These are phyloP conservation scores for Leishmania tropica DNA, from an alignment of 208 protist species.

Conservation along the genomic window DNA sequence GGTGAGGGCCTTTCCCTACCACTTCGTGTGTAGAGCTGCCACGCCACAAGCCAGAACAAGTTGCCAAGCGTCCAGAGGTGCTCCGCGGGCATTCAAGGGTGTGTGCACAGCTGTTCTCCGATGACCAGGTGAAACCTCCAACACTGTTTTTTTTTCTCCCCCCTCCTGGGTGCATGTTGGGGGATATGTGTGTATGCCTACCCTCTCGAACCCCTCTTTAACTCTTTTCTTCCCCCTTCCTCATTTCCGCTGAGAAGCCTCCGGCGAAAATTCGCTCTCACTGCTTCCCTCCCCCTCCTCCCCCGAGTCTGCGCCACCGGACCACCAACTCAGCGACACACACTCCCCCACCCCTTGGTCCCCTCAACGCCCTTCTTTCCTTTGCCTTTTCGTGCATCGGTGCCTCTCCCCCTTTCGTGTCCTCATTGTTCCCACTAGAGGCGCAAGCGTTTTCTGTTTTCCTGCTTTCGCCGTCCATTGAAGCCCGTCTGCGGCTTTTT, in stretches of 20 bases:
- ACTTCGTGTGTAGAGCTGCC: background rate
- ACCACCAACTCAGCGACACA: background rate
- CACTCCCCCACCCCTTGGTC: background rate
- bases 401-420: background rate
- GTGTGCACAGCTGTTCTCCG: background rate
- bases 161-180: background rate
- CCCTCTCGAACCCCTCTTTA: background rate
- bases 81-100: background rate
- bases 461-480: background rate
- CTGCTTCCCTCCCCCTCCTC: background rate
- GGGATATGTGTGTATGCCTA: background rate
- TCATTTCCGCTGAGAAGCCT: background rate
- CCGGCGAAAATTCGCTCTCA: background rate
- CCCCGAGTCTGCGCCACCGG: background rate
- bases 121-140: background rate
- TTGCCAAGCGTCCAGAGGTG: background rate
- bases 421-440: background rate
- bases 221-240: background rate
- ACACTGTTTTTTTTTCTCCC: background rate
- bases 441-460: background rate
- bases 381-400: background rate
- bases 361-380: constrained; percentile 15
- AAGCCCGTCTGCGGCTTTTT: background rate
- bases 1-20: background rate
- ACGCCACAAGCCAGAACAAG: background rate